Conservation (phyloP, 2,329 filamentous ascomycete species). For the Rhytidhysteron rufulum region DNA sequence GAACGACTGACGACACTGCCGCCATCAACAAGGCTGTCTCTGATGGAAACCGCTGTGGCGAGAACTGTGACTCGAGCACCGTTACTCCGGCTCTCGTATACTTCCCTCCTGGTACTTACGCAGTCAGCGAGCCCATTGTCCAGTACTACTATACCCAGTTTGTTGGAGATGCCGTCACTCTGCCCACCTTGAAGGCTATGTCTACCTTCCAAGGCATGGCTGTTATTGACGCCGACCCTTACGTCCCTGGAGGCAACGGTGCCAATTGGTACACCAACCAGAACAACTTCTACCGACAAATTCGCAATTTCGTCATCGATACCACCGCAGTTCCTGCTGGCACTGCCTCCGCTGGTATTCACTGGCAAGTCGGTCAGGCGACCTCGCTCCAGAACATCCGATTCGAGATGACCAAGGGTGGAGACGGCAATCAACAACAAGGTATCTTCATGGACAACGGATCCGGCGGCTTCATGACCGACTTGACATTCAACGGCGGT, state of each 20-base stretch:
- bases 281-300: slow-evolving; percentile 55
- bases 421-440: slow-evolving; percentile 47
- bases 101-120: slow-evolving; percentile 84
- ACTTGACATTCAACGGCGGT: slow-evolving; percentile 59
- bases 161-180: slow-evolving; percentile 69
- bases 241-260: slow-evolving; percentile 58
- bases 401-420: slow-evolving; percentile 52
- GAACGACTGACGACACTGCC: slow-evolving; percentile 74
- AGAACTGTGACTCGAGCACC: slow-evolving; percentile 78
- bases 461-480: slow-evolving; percentile 58
- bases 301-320: slow-evolving; percentile 58
- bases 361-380: slow-evolving; percentile 67
- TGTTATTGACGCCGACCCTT: slow-evolving; percentile 85
- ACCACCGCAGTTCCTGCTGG: slow-evolving; percentile 32
- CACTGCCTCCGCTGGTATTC: slow-evolving; percentile 48
- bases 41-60: slow-evolving; percentile 73
- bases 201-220: slow-evolving; percentile 73
- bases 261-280: slow-evolving; percentile 51
- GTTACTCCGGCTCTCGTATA: slow-evolving; percentile 83
- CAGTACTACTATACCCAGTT: slow-evolving; percentile 94
- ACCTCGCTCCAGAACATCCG: slow-evolving; percentile 60
- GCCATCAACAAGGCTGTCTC: slow-evolving; percentile 84
- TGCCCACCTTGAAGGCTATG: slow-evolving; percentile 69
- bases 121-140: slow-evolving; percentile 73
- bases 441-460: slow-evolving; percentile 60